These are phyloP conservation scores for Trichoderma parareesei DNA, from an alignment of 495 filamentous ascomycete genomes.

Conservation along the genomic window DNA sequence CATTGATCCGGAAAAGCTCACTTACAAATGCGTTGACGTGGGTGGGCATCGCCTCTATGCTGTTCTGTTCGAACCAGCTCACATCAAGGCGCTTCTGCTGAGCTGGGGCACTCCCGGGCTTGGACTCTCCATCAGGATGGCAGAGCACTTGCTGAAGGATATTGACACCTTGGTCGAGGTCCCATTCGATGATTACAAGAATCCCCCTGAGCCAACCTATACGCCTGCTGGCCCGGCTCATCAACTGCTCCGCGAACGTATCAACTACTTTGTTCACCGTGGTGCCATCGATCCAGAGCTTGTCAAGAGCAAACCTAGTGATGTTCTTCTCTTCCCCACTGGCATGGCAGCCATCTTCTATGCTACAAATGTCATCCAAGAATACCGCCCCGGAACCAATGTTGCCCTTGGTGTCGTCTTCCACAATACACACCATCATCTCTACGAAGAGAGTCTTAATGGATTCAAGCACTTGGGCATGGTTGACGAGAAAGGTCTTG, in stretches of 20 bases:
- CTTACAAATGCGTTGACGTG: constrained; percentile 29
- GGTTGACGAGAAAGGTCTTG: constrained; percentile 25
- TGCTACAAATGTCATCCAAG: constrained; percentile 16
- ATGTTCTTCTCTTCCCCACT: constrained; percentile 38
- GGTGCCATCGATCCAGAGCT: constrained; percentile 17
- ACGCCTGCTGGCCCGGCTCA: constrained; percentile 24
- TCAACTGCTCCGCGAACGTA: constrained; percentile 22
- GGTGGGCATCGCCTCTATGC: constrained; percentile 27
- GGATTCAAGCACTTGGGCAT: constrained; percentile 33
- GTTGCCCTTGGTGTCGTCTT: constrained; percentile 31
- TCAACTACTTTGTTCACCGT: constrained; percentile 26
- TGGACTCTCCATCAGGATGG: constrained; percentile 30
- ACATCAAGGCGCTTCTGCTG: constrained; percentile 22
- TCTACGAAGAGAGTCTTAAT: constrained; percentile 24
- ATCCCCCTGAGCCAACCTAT: constrained; percentile 16
- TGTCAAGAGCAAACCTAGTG: constrained; percentile 16
- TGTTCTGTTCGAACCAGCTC: constrained; percentile 25
- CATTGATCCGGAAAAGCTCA: constrained; percentile 20
- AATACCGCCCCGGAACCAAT: constrained; percentile 17
- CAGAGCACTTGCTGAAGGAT: constrained; percentile 28
- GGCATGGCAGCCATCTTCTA: constrained; percentile 39
- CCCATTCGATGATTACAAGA: constrained; percentile 9
- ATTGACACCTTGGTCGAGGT: constrained; percentile 22
- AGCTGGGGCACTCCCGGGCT: constrained; percentile 34
- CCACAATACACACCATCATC: constrained; percentile 22